Evolutionary conservation across 1,284 basidiomycete species (phyloP).

Genomic region (Pseudozyma flocculosa): DNA sequence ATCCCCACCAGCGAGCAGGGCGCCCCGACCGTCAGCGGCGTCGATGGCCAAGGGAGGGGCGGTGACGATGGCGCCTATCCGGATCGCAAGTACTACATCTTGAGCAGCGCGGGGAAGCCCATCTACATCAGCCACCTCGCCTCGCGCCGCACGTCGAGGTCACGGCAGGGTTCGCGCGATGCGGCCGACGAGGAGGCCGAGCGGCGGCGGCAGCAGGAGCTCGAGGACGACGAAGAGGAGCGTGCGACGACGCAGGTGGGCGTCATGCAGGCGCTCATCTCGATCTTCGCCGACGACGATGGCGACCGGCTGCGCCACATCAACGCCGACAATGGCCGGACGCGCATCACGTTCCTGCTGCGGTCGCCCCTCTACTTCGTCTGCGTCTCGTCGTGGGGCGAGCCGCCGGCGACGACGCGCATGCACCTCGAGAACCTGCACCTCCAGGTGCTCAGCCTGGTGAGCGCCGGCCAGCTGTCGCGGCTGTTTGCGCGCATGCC

Average conservation of each 20-base stretch:
- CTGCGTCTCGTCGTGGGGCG: constrained; percentile 84
- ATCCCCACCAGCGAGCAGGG: too few species aligned
- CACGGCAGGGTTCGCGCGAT: not conserved
- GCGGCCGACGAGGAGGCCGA: constrained; percentile 47
- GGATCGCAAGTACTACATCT: constrained; percentile 40
- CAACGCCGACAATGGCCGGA: constrained; percentile 49
- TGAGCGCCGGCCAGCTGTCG: constrained; percentile 79
- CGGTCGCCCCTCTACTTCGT: constrained; percentile 86
- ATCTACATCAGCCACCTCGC: constrained; percentile 42
- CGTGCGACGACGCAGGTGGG: constrained; percentile 79
- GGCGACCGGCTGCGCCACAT: constrained; percentile 42
- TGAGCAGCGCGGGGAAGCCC: constrained; percentile 47
- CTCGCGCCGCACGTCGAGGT: constrained; percentile 6
- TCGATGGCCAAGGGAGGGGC: too few species aligned
- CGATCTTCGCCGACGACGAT: constrained; percentile 61
- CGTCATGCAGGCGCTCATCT: constrained; percentile 90
- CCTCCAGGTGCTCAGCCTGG: constrained; percentile 84
- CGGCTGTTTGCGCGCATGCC: constrained; percentile 81
- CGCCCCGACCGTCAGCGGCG: too few species aligned
- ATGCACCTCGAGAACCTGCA: constrained; percentile 92
- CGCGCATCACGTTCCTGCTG: constrained; percentile 79
- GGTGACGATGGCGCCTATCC: constrained; percentile 23
- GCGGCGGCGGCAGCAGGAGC: constrained; percentile 59
- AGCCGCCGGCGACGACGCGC: constrained; percentile 85
- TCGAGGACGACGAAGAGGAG: constrained; percentile 60